Evolutionary conservation across 352 stramenopile species (phyloP).

Genomic region (Phytopythium aichiense): DNA sequence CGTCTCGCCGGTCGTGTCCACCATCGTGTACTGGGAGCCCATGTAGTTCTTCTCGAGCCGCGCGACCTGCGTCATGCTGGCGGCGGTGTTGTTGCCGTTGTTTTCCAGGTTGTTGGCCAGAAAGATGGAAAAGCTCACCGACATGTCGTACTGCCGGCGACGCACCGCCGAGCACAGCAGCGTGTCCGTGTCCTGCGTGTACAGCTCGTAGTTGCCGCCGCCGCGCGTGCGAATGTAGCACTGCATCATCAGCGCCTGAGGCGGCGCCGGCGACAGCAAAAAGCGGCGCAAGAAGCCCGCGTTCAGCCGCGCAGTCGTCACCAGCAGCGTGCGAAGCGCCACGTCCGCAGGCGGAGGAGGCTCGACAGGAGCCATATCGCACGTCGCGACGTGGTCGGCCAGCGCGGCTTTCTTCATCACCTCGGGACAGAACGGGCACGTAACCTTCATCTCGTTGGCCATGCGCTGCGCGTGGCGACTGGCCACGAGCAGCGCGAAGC

Average conservation of each 20-base stretch:
- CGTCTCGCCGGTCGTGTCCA: constrained; percentile 52
- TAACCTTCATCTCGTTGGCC: constrained; percentile 84
- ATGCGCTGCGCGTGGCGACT: constrained; percentile 77
- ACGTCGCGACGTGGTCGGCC: constrained; percentile 53
- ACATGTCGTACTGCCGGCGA: constrained; percentile 85
- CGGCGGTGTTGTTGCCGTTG: constrained; percentile 7
- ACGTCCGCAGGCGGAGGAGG: constrained; percentile 70
- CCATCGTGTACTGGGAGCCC: constrained; percentile 86
- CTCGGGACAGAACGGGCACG: constrained; percentile 56
- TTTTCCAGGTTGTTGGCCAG: constrained; percentile 42
- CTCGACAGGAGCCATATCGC: constrained; percentile 67
- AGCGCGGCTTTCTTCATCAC: constrained; percentile 75
- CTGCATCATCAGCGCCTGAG: constrained; percentile 74
- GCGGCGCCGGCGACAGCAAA: constrained; percentile 49
- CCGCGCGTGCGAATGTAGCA: constrained; percentile 84
- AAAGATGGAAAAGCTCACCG: constrained; percentile 79
- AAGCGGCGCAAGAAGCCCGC: constrained; percentile 49
- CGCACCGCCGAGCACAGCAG: constrained; percentile 73
- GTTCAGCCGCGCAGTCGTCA: constrained; percentile 57
- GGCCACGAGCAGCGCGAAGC: constrained; percentile 56
- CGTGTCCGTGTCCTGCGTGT: constrained; percentile 78
- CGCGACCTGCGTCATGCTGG: constrained; percentile 40
- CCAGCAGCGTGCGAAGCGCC: constrained; percentile 52
- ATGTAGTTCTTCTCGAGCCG: constrained; percentile 88
- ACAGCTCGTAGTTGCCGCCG: constrained; percentile 81